Evolutionary conservation across 2,329 filamentous ascomycete genomes (phyloP).

Genomic region (Huntiella bhutanensis): DNA sequence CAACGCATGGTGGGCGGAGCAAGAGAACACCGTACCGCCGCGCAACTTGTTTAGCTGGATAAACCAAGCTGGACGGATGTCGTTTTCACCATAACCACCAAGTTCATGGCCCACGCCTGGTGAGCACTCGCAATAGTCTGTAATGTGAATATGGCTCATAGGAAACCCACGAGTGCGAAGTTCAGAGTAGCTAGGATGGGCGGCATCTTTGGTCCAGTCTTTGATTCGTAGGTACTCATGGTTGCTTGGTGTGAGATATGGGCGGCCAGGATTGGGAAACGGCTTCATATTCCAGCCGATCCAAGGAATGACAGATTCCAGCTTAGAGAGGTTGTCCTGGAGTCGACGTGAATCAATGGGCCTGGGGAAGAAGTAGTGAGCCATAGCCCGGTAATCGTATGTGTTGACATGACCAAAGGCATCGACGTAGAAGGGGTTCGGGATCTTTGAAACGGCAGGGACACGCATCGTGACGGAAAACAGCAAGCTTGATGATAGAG

Average conservation of each 20-base stretch:
- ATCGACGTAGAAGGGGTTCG: not conserved
- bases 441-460: no score
- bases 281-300: not conserved
- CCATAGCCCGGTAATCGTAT: not conserved
- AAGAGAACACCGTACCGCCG: not conserved
- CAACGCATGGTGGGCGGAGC: not conserved
- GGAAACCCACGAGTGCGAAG: not conserved
- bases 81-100: not conserved
- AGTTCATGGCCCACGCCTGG: not conserved
- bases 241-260: not conserved
- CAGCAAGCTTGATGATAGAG: no score
- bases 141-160: not conserved
- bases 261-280: not conserved
- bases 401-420: not conserved
- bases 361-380: not conserved
- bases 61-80: not conserved
- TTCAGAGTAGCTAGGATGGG: not conserved
- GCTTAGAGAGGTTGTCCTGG: not conserved
- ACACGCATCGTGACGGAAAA: no score
- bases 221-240: not conserved
- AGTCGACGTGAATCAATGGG: not conserved
- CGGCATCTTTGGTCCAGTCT: constrained; percentile 1
- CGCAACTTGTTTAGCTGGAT: constrained; percentile 1
- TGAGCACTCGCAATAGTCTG: not conserved
- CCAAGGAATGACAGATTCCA: constrained; percentile 1